Conservation (phyloP, 352 stramenopile species). For the Peronospora destructor region DNA sequence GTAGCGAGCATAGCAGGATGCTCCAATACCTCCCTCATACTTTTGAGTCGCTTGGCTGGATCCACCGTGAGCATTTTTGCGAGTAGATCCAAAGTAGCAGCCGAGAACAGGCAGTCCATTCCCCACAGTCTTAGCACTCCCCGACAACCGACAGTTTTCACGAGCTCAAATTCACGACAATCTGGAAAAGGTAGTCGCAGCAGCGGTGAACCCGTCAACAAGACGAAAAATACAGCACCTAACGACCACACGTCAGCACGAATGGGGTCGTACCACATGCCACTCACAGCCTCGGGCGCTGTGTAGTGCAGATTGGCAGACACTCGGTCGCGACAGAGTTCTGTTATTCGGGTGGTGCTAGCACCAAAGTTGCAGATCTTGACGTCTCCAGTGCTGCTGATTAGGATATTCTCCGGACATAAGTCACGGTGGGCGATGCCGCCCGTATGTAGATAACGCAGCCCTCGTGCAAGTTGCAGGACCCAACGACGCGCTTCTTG, state of each 20-base stretch:
- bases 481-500: conserved; percentile 35
- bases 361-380: conserved; percentile 65
- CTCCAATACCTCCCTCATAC: conserved; percentile 32
- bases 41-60: conserved; percentile 22
- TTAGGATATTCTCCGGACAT: conserved; percentile 52
- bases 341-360: conserved; percentile 23
- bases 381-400: conserved; percentile 26
- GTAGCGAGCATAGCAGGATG: conserved; percentile 37
- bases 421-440: conserved; percentile 46
- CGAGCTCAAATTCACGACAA: conserved; percentile 37
- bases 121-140: conserved; percentile 43
- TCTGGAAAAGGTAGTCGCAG: conserved; percentile 32
- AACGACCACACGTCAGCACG: conserved; percentile 68
- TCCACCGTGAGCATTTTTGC: conserved; percentile 37
- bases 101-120: conserved; percentile 34
- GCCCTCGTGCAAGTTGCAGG: conserved; percentile 35
- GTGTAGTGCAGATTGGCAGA: conserved; percentile 56
- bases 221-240: conserved; percentile 59
- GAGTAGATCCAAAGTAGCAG: conserved; percentile 36
- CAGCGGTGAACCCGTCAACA: conserved; percentile 62
- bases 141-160: conserved; percentile 37
- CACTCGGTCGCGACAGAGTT: conserved; percentile 30
- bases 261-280: conserved; percentile 43
- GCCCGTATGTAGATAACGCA: conserved; percentile 39
- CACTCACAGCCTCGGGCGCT: conserved; percentile 47